A percentile compares a stretch with the other conserved stretches of the same genome.
phyloP scores from a whole-genome alignment of 805 yeast genomes.

The Yarrowia osloensis region DNA sequence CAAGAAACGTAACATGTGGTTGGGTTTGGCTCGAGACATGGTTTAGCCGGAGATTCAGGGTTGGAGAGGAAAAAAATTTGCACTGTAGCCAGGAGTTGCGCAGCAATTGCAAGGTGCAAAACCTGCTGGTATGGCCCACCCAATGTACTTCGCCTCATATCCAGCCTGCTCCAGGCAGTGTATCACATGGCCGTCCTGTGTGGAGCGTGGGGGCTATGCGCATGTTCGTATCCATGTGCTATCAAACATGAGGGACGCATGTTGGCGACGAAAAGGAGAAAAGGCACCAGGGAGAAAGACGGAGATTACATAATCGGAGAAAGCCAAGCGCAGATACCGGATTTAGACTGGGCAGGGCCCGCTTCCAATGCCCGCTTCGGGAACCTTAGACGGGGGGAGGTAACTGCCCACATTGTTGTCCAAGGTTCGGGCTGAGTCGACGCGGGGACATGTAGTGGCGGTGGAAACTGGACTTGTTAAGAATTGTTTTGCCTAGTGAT shows the following conservation, averaged over 20 bases:
- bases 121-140: neutral
- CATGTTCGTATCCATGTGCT: neutral
- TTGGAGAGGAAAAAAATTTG: neutral
- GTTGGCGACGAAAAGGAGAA: neutral
- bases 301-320: neutral
- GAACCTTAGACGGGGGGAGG: neutral
- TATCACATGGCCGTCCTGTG: neutral
- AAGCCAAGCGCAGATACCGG: neutral
- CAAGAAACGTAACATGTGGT: neutral
- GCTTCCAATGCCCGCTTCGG: neutral
- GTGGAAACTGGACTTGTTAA: neutral
- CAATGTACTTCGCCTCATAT: neutral
- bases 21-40: conserved; percentile 4
- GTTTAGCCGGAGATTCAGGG: conserved; percentile 13
- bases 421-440: conserved; percentile 4
- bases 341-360: neutral
- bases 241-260: conserved; percentile 12
- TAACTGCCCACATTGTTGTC: neutral
- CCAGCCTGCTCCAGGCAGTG: neutral
- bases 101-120: neutral
- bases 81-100: neutral
- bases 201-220: neutral
- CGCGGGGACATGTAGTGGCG: neutral
- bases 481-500: too few species aligned
- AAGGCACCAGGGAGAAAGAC: neutral